A percentile compares a stretch with the other conserved stretches of the same genome.
Evolutionary conservation across 306 rosid species (phyloP).

Genomic region (Senna tora): DNA sequence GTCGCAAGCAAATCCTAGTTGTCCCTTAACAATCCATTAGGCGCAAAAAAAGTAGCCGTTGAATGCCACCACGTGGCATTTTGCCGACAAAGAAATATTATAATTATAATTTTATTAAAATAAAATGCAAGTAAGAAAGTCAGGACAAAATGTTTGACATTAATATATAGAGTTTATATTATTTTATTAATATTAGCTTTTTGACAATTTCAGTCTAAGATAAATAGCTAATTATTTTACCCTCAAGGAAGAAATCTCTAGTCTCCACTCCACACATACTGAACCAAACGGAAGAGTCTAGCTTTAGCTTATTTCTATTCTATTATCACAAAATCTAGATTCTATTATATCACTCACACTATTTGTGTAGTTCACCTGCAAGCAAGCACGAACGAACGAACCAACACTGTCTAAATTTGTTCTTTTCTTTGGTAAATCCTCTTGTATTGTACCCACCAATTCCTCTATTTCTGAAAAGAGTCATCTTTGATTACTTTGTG

Average conservation of each 20-base stretch:
- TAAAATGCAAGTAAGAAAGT: too few relatives aligned
- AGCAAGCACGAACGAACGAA: not conserved
- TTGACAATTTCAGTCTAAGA: not conserved
- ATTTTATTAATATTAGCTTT: not conserved
- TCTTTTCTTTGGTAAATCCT: not conserved
- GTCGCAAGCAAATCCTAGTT: not conserved
- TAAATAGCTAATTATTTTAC: too few relatives aligned
- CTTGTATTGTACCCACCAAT: not conserved
- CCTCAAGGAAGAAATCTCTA: slow-evolving; percentile 7
- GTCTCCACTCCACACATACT: slow-evolving; percentile 5
- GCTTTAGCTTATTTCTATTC: too few relatives aligned
- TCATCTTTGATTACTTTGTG: slow-evolving; percentile 12
- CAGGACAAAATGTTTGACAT: not conserved
- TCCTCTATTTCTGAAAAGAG: slow-evolving; percentile 11
- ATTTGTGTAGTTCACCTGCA: not conserved
- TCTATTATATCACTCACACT: slow-evolving; percentile 8
- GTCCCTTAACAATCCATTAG: not conserved
- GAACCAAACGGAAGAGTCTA: not conserved
- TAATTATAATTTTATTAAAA: not conserved
- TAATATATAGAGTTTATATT: too few relatives aligned
- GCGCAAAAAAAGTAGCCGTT: slow-evolving; percentile 59
- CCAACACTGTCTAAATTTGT: not conserved
- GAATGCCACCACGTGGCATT: slow-evolving; percentile 8
- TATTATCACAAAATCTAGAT: too few relatives aligned
- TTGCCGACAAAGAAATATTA: slow-evolving; percentile 49